A percentile compares a stretch with the other conserved stretches of the same genome.
These are phyloP conservation scores for Penicillium maclennaniae DNA, from an alignment of 495 filamentous ascomycete genomes.

Conservation along the genomic window DNA sequence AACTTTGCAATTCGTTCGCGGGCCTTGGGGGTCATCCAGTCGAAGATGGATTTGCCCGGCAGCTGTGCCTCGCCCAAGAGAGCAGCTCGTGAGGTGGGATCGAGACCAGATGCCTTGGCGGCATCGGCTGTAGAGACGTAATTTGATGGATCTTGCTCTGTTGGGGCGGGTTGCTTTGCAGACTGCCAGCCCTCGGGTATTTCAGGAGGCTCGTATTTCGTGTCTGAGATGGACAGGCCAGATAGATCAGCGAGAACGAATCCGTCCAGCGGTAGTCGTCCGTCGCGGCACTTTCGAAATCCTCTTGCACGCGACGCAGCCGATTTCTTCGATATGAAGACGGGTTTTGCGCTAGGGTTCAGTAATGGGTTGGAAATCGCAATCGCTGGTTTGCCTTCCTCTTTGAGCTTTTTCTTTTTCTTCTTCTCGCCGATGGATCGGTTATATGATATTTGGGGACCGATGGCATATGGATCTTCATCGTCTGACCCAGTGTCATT, in stretches of 20 bases:
- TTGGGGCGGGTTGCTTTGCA: constrained; percentile 45
- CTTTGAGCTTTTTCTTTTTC: constrained; percentile 61
- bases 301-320: constrained; percentile 53
- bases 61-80: constrained; percentile 78
- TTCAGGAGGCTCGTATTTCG: constrained; percentile 67
- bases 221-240: constrained; percentile 49
- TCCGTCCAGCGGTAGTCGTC: constrained; percentile 77
- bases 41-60: constrained; percentile 92
- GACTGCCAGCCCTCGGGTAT: constrained; percentile 78
- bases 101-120: constrained; percentile 68
- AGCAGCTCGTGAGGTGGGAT: constrained; percentile 75
- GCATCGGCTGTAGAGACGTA: constrained; percentile 72
- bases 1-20: constrained; percentile 71
- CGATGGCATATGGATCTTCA: constrained; percentile 90
- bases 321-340: constrained; percentile 75
- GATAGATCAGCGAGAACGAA: constrained; percentile 73
- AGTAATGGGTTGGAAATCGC: constrained; percentile 60
- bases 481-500: constrained; percentile 98
- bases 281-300: constrained; percentile 82
- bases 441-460: constrained; percentile 89
- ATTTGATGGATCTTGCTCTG: constrained; percentile 27
- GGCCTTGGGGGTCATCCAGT: constrained; percentile 80
- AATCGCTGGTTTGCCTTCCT: constrained; percentile 31
- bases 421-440: constrained; percentile 80
- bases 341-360: constrained; percentile 61